These are phyloP conservation scores for Lepidium africanum DNA, from an alignment of 345 rosid species.

Conservation along the genomic window DNA sequence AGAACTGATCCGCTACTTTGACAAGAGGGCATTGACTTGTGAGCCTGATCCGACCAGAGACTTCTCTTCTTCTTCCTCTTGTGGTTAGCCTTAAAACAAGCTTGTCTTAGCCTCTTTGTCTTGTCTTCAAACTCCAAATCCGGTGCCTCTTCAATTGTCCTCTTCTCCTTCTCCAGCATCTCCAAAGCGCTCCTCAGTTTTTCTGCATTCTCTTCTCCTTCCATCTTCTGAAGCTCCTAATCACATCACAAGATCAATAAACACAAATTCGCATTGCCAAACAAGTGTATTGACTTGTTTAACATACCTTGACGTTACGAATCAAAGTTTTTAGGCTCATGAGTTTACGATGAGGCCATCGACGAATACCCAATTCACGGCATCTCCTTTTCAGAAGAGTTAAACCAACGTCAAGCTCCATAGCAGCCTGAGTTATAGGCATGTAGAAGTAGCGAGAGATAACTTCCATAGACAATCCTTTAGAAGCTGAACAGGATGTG, in stretches of 20 bases:
- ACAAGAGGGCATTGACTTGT: not conserved
- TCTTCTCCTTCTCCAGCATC: slow-evolving; percentile 58
- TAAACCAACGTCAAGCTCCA: slow-evolving; percentile 56
- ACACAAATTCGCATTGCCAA: not conserved
- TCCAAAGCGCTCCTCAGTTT: slow-evolving; percentile 37
- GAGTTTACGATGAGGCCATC: slow-evolving; percentile 78
- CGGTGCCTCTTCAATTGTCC: slow-evolving; percentile 49
- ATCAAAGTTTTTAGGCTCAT: slow-evolving; percentile 57
- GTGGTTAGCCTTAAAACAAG: slow-evolving; percentile 88
- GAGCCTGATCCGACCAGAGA: not conserved
- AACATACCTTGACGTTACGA: slow-evolving; percentile 39
- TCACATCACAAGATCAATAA: not conserved
- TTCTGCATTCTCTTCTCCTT: slow-evolving; percentile 25
- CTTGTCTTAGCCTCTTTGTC: slow-evolving; percentile 75
- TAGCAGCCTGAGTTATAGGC: slow-evolving; percentile 65
- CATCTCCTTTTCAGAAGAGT: slow-evolving; percentile 67
- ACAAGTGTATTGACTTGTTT: not conserved
- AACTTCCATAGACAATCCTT: slow-evolving; percentile 28
- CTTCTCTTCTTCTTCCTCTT: slow-evolving; percentile 56
- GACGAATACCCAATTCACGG: slow-evolving; percentile 47
- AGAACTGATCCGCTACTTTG: slow-evolving; percentile 14
- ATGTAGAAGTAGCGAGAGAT: slow-evolving; percentile 53
- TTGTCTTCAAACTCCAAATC: slow-evolving; percentile 50
- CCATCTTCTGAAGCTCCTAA: slow-evolving; percentile 32
- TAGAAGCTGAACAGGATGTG: not conserved